Evolutionary conservation across 257 asterid species (phyloP).

Genomic region (Fraxinus quadrangulata): DNA sequence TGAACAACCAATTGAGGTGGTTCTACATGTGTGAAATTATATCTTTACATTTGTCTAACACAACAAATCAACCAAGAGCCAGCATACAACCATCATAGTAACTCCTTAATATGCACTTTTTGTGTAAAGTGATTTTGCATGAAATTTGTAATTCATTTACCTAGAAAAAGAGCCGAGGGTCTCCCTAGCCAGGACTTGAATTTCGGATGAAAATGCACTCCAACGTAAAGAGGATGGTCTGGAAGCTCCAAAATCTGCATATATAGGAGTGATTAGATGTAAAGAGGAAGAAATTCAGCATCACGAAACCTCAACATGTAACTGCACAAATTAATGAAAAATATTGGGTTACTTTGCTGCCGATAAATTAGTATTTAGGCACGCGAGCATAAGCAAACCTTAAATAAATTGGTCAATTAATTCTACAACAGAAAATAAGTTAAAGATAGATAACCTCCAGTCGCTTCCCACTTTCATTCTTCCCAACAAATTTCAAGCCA

Average conservation of each 20-base stretch:
- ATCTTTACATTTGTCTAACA: neutral
- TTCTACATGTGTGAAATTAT: neutral
- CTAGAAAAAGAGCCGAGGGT: constrained; percentile 77
- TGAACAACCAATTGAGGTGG: neutral
- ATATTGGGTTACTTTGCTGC: neutral
- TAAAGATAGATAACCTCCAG: constrained; percentile 70
- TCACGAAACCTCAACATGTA: constrained; percentile 4
- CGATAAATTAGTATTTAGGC: neutral
- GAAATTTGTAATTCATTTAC: constrained; percentile 36
- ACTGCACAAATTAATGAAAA: neutral
- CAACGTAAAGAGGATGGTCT: constrained; percentile 78
- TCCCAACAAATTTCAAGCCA: constrained; percentile 88
- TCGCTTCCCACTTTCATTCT: constrained; percentile 79
- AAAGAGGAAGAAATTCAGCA: constrained; percentile 17
- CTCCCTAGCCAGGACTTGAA: constrained; percentile 89
- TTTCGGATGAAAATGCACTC: constrained; percentile 96
- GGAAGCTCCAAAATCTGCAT: constrained; percentile 72
- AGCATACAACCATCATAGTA: neutral
- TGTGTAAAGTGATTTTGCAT: neutral
- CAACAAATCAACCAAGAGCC: neutral
- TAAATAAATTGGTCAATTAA: neutral
- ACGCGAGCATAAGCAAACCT: neutral
- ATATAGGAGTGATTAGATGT: constrained; percentile 22
- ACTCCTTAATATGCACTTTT: neutral
- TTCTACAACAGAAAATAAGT: constrained; percentile 10